Base-by-base conservation (phyloP, 2,329 filamentous ascomycete species). In the Xylaria hypoxylon region DNA sequence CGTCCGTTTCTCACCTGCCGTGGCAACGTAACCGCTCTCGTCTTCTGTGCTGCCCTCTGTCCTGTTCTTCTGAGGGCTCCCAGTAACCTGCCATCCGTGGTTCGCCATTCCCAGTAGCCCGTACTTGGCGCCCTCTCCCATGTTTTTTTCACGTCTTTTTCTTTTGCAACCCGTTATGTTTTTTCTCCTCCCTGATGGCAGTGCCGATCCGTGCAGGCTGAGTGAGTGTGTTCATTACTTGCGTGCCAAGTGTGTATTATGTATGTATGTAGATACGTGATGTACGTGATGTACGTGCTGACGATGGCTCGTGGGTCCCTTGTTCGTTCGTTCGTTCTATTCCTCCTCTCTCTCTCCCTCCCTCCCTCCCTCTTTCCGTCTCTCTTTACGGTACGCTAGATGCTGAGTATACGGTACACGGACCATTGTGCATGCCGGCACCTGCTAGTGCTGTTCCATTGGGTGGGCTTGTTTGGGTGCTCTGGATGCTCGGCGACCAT, bases 401-500 rank as follows among this genome's bases (percentile, higher is more conserved):
- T 40, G 15, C 31, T 26, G 33, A 53, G 19, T 42, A 24, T 48
- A 38, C 47, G 1, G 31, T 59, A 59, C 55, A 62, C 55, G 47
- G 53, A 38, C 52, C 10, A 55, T 50, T 35, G 35, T 31, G 45
- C 48, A 65, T 68, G 65, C 62, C 62, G 65, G 62, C 40, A 65
- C 52, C 28, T 60, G 13, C 51, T 61, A 57, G 53, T 60, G 33
- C 8, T 35, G 45, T 44, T 40, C 59, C 55, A 45, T 38, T 38
- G 44, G 17, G 22, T 38, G 59, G 48, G 42, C 62, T 51, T 65
- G 24, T 61, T 19, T 61, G 62, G 62, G n/a, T 62, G 44, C 47
- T 60, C 28, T 60, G 57, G 45, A 22, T 65, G 47, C 55, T 65
- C 66, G 66, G 62, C 62, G 66, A 68, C 66, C 55, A 68, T 19